phyloP scores from a whole-genome alignment of 768 basidiomycete species.

The Termitomyces sp. region DNA sequence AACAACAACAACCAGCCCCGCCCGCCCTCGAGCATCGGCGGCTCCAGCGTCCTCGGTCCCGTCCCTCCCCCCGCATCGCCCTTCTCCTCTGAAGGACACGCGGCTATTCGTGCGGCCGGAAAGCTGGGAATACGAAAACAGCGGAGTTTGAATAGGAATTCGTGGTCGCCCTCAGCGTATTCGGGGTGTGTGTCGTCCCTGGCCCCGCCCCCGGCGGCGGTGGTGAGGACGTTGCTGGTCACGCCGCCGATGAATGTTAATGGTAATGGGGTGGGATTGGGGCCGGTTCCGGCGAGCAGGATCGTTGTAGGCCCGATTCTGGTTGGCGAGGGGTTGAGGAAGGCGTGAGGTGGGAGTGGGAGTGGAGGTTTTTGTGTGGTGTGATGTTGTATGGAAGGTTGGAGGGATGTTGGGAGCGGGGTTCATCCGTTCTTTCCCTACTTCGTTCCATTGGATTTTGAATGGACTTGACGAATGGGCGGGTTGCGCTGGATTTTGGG shows the following conservation, averaged over 20 bases:
- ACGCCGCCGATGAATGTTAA: background rate
- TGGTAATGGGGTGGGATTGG: background rate
- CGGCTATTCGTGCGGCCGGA: constrained; percentile 49
- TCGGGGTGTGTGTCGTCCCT: background rate
- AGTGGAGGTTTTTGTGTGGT: background rate
- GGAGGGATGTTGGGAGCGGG: background rate
- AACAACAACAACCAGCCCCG: background rate
- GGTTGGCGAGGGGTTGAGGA: constrained; percentile 5
- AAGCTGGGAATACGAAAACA: constrained; percentile 42
- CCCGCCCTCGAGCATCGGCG: constrained; percentile 16
- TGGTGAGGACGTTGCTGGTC: background rate
- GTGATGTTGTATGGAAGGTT: background rate
- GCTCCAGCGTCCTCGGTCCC: constrained; percentile 15
- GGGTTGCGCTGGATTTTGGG: background rate
- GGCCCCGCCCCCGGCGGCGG: background rate
- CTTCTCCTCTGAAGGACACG: constrained; percentile 19
- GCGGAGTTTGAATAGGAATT: constrained; percentile 42
- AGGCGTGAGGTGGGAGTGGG: background rate
- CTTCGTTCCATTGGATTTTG: background rate
- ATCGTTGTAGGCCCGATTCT: constrained; percentile 14
- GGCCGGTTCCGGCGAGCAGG: background rate
- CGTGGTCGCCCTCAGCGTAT: constrained; percentile 35
- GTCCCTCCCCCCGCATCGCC: constrained; percentile 4
- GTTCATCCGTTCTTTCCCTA: background rate
- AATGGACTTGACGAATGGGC: background rate